phyloP scores from a whole-genome alignment of 2,329 filamentous ascomycete genomes.

The Talaromyces verruculosus region DNA sequence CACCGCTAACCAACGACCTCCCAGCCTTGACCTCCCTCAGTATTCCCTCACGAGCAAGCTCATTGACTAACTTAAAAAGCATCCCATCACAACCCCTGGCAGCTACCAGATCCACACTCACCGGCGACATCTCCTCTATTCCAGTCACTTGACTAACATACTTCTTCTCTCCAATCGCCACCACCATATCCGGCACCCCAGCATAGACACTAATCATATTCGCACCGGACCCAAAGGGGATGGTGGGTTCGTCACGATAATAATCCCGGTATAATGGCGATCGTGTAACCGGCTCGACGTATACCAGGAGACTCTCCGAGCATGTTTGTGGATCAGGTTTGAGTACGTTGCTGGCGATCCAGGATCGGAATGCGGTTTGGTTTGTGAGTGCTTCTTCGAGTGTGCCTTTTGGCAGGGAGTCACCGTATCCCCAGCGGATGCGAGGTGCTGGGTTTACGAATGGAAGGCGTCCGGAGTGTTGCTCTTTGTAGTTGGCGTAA shows the following conservation, averaged over 20 bases:
- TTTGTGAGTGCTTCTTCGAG: constrained; percentile 31
- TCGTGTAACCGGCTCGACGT: constrained; percentile 26
- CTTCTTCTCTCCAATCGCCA: constrained; percentile 29
- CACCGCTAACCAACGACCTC: constrained; percentile 1
- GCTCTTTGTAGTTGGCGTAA: constrained; percentile 29
- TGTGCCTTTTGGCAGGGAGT: constrained; percentile 10
- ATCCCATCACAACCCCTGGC: constrained; percentile 36
- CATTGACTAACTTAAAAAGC: constrained; percentile 32
- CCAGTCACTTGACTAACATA: constrained; percentile 31
- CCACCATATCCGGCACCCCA: constrained; percentile 32
- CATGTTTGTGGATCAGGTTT: constrained; percentile 28
- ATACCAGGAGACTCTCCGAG: constrained; percentile 36
- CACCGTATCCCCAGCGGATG: constrained; percentile 27
- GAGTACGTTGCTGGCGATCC: constrained; percentile 32
- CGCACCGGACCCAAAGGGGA: not conserved
- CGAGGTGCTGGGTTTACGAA: constrained; percentile 35
- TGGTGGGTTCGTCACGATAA: constrained; percentile 22
- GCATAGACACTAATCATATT: constrained; percentile 23
- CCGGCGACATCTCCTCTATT: constrained; percentile 35
- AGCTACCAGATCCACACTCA: constrained; percentile 34
- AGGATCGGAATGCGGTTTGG: constrained; percentile 36
- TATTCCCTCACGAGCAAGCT: constrained; percentile 29
- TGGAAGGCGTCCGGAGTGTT: constrained; percentile 28
- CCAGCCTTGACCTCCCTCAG: constrained; percentile 29
- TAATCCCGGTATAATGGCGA: constrained; percentile 26